Evolutionary conservation across 768 basidiomycete genomes (phyloP), one percentile per base, ranked within the genome.

Genomic region (Amanita inopinata): DNA sequence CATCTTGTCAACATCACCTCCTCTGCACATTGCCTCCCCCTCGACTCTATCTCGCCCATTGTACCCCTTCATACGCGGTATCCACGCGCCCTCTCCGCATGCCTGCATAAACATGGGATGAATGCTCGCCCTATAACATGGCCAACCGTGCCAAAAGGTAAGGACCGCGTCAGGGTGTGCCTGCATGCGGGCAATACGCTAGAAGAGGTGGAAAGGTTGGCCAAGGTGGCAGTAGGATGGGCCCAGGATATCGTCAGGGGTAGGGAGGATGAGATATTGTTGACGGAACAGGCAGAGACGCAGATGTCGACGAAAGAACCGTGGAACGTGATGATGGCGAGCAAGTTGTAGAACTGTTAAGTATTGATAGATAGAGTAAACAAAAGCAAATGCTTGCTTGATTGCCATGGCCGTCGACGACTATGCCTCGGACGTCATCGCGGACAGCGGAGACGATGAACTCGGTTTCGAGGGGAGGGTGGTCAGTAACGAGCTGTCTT

Each of bases 111-210:
- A 15, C 60, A 62, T 2, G 72, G 73, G 1, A 70, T 84, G 53
- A 78, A 80, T 50, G 83, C 81, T 0, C 76, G 81, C 2, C 78
- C 85, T 3, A 89, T 91, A 31, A 79, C 76, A 7, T 83, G 81
- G 67, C 93, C 94, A 0, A 96, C 92, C 0, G 92, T 96, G 0
- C 89, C 92, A 0, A 81, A 80, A 40, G 91, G 88, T 6, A 74
- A 73, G 46, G 84, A 92, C 47, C 74, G 92, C 12, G 81, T 97
- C 2, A 62, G 93, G 2, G 74, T 97, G n/a, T 97, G 93, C 57
- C 53, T 97, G 19, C 86, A 92, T 53, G 78, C 90, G 0, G 78
- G 71, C 1, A 89, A 93, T 53, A 76, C 78, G 10, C 55, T 40
- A 46, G 67, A 62, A 28, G 80, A 93, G 20, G 68, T 94, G 3